Evolutionary conservation across 257 asterid species (phyloP).

Genomic region (Asclepias syriaca): DNA sequence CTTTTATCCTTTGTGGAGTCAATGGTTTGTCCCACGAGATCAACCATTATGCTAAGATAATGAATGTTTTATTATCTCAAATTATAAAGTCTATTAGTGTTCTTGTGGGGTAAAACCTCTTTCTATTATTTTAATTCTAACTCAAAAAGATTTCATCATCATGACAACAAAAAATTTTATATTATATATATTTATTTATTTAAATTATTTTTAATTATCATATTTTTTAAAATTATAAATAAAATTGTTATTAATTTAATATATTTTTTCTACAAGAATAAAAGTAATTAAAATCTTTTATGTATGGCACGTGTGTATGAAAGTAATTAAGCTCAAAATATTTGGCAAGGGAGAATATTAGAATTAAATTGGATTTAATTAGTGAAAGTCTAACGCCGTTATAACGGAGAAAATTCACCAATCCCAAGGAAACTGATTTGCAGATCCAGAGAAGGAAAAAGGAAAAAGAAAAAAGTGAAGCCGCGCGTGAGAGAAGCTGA

Average conservation of each 20-base stretch:
- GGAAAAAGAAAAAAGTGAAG: background rate
- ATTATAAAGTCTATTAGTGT: background rate
- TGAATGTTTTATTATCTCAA: background rate
- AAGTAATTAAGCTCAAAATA: too few relatives aligned
- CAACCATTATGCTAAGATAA: background rate
- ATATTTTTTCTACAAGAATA: too few relatives aligned
- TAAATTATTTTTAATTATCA: too few relatives aligned
- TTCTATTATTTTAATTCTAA: background rate
- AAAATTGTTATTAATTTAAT: too few relatives aligned
- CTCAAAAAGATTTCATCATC: background rate
- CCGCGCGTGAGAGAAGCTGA: background rate
- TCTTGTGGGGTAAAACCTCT: slow-evolving; percentile 1
- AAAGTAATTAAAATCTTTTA: too few relatives aligned
- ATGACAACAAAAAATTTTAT: background rate
- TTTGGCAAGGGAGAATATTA: background rate
- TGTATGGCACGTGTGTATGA: too few relatives aligned
- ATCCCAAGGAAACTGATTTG: background rate
- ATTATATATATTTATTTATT: too few relatives aligned
- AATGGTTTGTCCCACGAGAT: slow-evolving; percentile 9
- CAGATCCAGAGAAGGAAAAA: too few relatives aligned
- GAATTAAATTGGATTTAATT: background rate
- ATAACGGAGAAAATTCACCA: background rate
- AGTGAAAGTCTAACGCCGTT: background rate
- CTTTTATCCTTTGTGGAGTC: background rate
- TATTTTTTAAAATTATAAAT: too few relatives aligned